phyloP scores from a whole-genome alignment of 495 filamentous ascomycete genomes.

The Penicillium coprophilum region DNA sequence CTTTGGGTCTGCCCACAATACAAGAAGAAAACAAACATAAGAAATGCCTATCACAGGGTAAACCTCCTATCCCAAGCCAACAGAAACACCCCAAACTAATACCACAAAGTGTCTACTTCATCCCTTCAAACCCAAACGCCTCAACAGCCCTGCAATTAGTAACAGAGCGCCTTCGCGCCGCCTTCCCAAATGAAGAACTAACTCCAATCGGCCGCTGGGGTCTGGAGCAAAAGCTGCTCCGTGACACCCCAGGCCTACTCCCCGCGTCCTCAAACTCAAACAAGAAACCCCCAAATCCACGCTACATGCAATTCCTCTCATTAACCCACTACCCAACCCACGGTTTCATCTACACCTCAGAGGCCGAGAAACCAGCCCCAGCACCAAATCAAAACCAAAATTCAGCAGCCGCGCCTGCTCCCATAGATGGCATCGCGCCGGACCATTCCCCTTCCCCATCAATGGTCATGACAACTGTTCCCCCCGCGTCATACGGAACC shows the following conservation, averaged over 20 bases:
- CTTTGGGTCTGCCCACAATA: background rate
- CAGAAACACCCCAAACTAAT: conserved; percentile 4
- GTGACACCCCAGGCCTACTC: conserved; percentile 47
- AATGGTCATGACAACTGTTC: conserved; percentile 47
- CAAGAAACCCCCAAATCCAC: conserved; percentile 30
- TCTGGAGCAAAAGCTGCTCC: conserved; percentile 48
- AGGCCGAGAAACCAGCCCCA: conserved; percentile 25
- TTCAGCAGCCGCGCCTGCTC: background rate
- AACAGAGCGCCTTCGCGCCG: conserved; percentile 43
- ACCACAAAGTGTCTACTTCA: conserved; percentile 43
- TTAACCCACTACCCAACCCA: conserved; percentile 41
- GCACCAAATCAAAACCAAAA: background rate
- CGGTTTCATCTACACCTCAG: conserved; percentile 48
- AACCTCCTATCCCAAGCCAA: background rate
- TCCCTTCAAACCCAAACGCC: conserved; percentile 45
- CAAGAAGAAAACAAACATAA: conserved; percentile 2
- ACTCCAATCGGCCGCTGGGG: conserved; percentile 42
- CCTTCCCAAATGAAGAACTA: conserved; percentile 39
- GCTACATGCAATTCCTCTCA: conserved; percentile 50
- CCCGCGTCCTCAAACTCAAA: conserved; percentile 29
- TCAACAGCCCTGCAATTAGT: conserved; percentile 36
- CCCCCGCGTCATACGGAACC: conserved; percentile 31
- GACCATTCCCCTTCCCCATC: conserved; percentile 7
- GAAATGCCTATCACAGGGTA: conserved; percentile 41
- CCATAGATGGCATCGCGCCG: conserved; percentile 1